phyloP scores from a whole-genome alignment of 1,284 basidiomycete species.

The Singerocomus inundabilis region DNA sequence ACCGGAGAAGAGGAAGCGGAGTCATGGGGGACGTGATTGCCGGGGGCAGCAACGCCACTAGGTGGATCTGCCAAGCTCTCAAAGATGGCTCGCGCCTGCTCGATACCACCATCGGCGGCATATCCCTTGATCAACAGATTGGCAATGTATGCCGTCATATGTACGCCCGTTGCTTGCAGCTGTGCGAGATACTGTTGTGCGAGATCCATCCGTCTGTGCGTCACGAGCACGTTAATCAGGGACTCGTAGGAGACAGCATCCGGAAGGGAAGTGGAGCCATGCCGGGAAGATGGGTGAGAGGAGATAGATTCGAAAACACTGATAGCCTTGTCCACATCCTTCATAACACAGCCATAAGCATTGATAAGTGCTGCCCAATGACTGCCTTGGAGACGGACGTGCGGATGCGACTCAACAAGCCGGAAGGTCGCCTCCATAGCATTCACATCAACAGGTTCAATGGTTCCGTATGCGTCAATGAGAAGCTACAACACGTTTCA shows the following conservation, averaged over 20 bases:
- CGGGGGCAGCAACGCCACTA: constrained; percentile 83
- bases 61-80: constrained; percentile 86
- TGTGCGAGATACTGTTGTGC: constrained; percentile 68
- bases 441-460: constrained; percentile 79
- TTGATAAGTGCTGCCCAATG: constrained; percentile 95
- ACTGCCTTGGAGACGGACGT: constrained; percentile 70
- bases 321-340: constrained; percentile 78
- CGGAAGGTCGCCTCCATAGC: constrained; percentile 77
- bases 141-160: constrained; percentile 94
- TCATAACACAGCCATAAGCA: constrained; percentile 80
- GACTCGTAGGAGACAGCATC: constrained; percentile 93
- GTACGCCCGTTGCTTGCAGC: constrained; percentile 65
- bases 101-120: constrained; percentile 70
- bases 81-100: constrained; percentile 75
- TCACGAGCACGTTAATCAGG: constrained; percentile 85
- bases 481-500: constrained; percentile 58
- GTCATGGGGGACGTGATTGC: constrained; percentile 80
- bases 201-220: constrained; percentile 77
- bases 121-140: constrained; percentile 93
- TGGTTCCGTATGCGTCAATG: constrained; percentile 86
- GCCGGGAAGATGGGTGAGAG: constrained; percentile 43
- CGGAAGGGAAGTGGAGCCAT: constrained; percentile 40
- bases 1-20: constrained; percentile 27
- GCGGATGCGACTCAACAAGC: constrained; percentile 51
- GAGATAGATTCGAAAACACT: constrained; percentile 78